phyloP scores from a whole-genome alignment of 116 monocot genomes.

The Cymodocea nodosa region DNA sequence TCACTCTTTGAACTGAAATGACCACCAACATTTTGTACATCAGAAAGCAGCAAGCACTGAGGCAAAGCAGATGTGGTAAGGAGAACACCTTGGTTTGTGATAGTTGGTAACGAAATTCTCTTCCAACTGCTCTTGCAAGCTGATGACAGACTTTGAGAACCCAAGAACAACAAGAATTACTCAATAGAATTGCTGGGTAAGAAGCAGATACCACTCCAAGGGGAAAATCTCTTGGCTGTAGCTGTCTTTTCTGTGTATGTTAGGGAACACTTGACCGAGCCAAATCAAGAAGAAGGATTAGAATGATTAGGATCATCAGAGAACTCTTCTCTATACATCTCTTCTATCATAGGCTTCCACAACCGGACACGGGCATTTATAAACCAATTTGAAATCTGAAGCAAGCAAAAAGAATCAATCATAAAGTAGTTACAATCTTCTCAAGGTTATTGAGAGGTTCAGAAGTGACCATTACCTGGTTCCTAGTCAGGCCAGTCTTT shows the following conservation, averaged over 20 bases:
- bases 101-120: too few relatives aligned
- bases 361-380: constrained; percentile 24
- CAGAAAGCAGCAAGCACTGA: too few relatives aligned
- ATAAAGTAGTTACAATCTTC: not conserved
- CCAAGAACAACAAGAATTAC: too few relatives aligned
- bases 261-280: too few relatives aligned
- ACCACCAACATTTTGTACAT: too few relatives aligned
- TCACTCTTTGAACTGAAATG: too few relatives aligned
- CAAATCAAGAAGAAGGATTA: not conserved
- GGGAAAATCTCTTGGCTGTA: not conserved
- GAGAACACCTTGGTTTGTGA: too few relatives aligned
- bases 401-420: not conserved
- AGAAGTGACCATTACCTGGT: constrained; percentile 35
- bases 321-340: constrained; percentile 24
- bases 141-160: too few relatives aligned
- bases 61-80: too few relatives aligned
- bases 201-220: too few relatives aligned
- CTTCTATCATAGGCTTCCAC: constrained; percentile 31
- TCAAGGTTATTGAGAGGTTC: not conserved
- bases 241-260: not conserved
- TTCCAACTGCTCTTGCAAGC: too few relatives aligned
- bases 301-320: constrained; percentile 4
- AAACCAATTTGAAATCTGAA: constrained; percentile 28
- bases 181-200: too few relatives aligned
- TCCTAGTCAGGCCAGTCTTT: constrained; percentile 66